Percentiles rank a stretch among this genome's conserved stretches.
Conservation (phyloP, 345 rosid genomes). For the Melaleuca alternifolia region DNA sequence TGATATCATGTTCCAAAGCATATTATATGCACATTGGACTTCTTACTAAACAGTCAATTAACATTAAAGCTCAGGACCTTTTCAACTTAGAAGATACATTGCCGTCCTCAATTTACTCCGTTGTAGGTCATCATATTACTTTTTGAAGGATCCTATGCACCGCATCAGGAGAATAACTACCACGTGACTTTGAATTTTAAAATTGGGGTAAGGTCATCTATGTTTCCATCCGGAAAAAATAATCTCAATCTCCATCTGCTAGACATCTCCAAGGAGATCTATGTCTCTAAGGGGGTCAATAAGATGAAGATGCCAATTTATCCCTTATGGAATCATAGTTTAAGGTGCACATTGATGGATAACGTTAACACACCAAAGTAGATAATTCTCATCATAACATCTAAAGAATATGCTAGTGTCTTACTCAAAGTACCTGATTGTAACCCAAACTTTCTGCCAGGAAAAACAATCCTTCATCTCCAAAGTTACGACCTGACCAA, state of each 20-base stretch:
- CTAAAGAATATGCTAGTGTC: neutral
- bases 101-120: neutral
- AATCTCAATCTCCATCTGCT: neutral
- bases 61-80: neutral
- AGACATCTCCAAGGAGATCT: neutral
- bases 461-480: constrained; percentile 86
- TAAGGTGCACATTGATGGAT: neutral
- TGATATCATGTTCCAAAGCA: neutral
- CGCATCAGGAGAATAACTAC: neutral
- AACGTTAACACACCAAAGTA: neutral
- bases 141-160: neutral
- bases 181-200: neutral
- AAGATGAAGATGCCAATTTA: neutral
- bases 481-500: constrained; percentile 72
- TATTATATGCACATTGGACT: neutral
- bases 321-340: neutral
- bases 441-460: constrained; percentile 87
- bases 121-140: neutral
- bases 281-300: neutral
- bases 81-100: neutral
- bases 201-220: neutral
- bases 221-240: neutral
- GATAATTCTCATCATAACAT: neutral
- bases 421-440: constrained; percentile 49
- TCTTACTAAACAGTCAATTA: neutral